Evolutionary conservation across 345 rosid genomes (phyloP).

Genomic region (Gynandropsis gynandra): DNA sequence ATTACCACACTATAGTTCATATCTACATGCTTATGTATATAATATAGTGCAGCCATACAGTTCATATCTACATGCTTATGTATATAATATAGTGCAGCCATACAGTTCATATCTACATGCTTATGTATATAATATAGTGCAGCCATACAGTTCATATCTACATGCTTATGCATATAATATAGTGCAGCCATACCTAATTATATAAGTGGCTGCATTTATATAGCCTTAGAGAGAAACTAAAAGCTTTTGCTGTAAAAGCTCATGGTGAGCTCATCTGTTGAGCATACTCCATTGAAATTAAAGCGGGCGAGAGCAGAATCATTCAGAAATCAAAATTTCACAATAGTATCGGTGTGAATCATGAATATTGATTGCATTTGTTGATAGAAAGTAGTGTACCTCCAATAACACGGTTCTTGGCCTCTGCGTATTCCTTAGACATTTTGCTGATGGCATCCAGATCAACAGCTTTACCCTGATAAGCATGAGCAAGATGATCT

Average conservation of each 20-base stretch:
- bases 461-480: conserved; percentile 56
- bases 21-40: conserved; percentile 2
- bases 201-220: no score
- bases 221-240: no score
- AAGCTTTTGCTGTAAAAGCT: no score
- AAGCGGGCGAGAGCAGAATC: neutral
- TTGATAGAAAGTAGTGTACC: conserved; percentile 33
- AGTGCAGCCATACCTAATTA: no score
- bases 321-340: conserved; percentile 4
- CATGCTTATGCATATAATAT: no score
- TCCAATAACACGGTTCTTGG: conserved; percentile 59
- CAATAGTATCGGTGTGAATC: neutral
- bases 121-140: neutral
- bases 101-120: no score
- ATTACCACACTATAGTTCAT: neutral
- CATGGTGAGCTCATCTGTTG: no score
- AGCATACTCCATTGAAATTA: neutral
- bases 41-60: neutral
- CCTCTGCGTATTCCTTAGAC: conserved; percentile 52
- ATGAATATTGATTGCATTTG: neutral
- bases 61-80: no score
- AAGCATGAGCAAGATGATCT: neutral
- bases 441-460: conserved; percentile 36
- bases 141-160: no score
- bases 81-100: no score